Conservation (phyloP, 331 rosid species). For the Saraca asoca region DNA sequence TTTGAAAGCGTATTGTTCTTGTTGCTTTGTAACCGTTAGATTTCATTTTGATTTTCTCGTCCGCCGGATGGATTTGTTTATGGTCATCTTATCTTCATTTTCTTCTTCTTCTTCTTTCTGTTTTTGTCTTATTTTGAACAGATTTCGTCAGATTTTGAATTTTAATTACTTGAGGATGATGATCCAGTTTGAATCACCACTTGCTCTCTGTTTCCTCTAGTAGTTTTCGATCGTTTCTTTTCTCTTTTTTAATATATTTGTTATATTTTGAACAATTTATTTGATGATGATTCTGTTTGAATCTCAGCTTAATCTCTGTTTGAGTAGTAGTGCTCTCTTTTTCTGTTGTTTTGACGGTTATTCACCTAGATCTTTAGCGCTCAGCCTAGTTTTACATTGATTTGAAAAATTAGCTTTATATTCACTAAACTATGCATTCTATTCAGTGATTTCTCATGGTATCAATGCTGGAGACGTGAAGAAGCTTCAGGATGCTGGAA, state of each 20-base stretch:
- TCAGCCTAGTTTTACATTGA: background rate
- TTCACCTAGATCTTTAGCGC: background rate
- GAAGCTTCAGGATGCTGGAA: slow-evolving; percentile 99
- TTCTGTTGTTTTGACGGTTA: background rate
- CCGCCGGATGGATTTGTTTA: background rate
- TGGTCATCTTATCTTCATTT: background rate
- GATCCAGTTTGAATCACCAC: too few relatives aligned
- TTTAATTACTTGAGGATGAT: too few relatives aligned
- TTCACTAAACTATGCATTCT: slow-evolving; percentile 19
- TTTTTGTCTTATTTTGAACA: background rate
- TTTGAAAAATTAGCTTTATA: background rate
- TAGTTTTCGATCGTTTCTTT: background rate
- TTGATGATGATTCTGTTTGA: background rate
- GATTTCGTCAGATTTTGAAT: background rate
- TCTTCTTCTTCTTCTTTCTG: background rate
- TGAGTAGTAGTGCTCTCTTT: background rate
- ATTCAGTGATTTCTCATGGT: slow-evolving; percentile 88
- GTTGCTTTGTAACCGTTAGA: background rate
- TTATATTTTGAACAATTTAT: too few relatives aligned
- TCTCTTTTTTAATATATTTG: background rate
- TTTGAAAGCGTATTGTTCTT: too few relatives aligned
- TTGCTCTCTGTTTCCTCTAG: too few relatives aligned
- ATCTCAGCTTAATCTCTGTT: background rate
- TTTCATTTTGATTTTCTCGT: background rate
- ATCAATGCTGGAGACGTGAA: slow-evolving; percentile 97